Evolutionary conservation across 1,284 basidiomycete genomes (phyloP).

Genomic region (Irpex rosettiformis): DNA sequence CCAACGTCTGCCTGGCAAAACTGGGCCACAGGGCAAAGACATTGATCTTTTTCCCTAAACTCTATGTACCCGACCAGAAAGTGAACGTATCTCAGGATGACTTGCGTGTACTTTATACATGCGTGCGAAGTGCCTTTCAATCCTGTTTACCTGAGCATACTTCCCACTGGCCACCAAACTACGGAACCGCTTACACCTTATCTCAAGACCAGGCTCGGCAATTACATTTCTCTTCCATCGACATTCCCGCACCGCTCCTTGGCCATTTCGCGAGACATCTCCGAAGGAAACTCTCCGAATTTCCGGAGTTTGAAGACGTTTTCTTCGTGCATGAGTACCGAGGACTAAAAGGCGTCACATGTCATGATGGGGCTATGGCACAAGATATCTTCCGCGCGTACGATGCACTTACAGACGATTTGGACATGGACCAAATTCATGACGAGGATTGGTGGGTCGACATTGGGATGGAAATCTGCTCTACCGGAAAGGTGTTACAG

Average conservation of each 20-base stretch:
- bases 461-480: conserved; percentile 5
- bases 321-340: conserved; percentile 9
- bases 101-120: conserved; percentile 1
- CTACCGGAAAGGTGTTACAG: not conserved
- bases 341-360: not conserved
- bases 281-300: not conserved
- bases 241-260: not conserved
- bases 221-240: not conserved
- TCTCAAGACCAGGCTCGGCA: not conserved
- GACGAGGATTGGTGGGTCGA: conserved; percentile 7
- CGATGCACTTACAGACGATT: not conserved
- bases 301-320: conserved; percentile 1
- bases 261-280: not conserved
- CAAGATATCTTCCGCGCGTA: not conserved
- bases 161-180: conserved; percentile 2
- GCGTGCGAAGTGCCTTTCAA: not conserved
- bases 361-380: not conserved
- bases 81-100: not conserved
- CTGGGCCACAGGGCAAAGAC: not conserved
- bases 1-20: not conserved
- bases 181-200: not conserved
- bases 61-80: not conserved
- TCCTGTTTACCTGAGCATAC: not conserved
- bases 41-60: conserved; percentile 1
- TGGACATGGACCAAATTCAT: not conserved